Conservation (phyloP, 257 asterid species). For the Dorcoceras hygrometricum region DNA sequence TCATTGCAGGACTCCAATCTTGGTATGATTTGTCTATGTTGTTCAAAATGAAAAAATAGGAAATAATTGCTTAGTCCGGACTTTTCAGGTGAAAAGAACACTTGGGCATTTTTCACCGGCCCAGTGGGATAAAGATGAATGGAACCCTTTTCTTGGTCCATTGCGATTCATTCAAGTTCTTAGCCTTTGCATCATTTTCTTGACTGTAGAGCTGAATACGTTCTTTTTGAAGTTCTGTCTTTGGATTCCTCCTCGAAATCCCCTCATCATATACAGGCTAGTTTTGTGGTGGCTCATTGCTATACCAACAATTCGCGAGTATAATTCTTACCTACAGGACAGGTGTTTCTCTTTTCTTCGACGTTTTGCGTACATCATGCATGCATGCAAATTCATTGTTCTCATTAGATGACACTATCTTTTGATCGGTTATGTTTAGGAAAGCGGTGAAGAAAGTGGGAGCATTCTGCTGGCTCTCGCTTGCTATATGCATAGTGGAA, state of each 20-base stretch:
- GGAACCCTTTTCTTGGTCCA: conserved; percentile 99
- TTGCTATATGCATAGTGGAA: conserved; percentile 94
- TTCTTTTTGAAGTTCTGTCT: conserved; percentile 91
- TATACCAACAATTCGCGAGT: conserved; percentile 95
- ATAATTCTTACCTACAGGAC: conserved; percentile 88
- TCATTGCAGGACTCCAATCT: not conserved
- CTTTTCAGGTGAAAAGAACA: conserved; percentile 75
- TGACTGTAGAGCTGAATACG: conserved; percentile 91
- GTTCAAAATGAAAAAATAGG: not conserved
- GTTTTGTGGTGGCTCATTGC: conserved; percentile 96
- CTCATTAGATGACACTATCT: not conserved
- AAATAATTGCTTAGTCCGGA: not conserved
- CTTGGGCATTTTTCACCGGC: conserved; percentile 94
- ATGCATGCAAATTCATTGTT: not conserved
- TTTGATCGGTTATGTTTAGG: conserved; percentile 32
- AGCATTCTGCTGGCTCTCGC: conserved; percentile 86
- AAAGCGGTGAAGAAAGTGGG: conserved; percentile 82
- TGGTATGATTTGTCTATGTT: not conserved
- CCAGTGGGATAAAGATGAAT: conserved; percentile 95
- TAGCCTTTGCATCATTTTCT: conserved; percentile 74
- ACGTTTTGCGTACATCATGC: not conserved
- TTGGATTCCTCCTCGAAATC: conserved; percentile 97
- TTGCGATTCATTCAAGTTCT: conserved; percentile 88
- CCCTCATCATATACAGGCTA: conserved; percentile 69
- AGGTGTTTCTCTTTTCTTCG: conserved; percentile 42